Evolutionary conservation across 139 green algal species (phyloP).

Genomic region (Bryopsis sp.): DNA sequence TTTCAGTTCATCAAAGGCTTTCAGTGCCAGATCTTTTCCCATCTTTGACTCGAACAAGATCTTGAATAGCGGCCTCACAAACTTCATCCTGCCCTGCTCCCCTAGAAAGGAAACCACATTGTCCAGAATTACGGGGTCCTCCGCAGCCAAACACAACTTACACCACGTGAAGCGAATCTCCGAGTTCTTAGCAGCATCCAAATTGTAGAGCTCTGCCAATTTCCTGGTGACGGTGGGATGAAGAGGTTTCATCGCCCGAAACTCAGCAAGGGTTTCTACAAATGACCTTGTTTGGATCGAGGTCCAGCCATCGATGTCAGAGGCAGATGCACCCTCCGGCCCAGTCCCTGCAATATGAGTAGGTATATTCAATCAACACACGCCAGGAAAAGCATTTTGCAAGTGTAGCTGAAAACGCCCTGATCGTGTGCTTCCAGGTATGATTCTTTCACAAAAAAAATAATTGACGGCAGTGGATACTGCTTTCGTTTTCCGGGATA

Average conservation of each 20-base stretch:
- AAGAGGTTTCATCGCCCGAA: constrained; percentile 31
- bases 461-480: too few species aligned
- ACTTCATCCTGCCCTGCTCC: constrained; percentile 75
- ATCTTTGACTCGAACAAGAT: constrained; percentile 37
- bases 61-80: constrained; percentile 63
- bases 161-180: constrained; percentile 58
- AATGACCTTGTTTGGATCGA: constrained; percentile 43
- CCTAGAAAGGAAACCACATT: constrained; percentile 40
- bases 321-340: constrained; percentile 19
- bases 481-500: too few species aligned
- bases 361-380: too few species aligned
- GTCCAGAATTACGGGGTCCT: constrained; percentile 41
- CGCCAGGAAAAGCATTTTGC: too few species aligned
- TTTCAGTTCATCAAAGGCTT: constrained; percentile 46
- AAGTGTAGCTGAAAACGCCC: too few species aligned
- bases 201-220: constrained; percentile 48
- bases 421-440: too few species aligned
- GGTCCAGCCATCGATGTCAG: constrained; percentile 54
- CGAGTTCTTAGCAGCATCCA: constrained; percentile 52
- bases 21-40: constrained; percentile 34
- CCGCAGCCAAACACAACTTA: constrained; percentile 52
- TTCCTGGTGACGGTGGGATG: constrained; percentile 27
- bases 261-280: constrained; percentile 56
- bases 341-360: constrained; percentile 23
- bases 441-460: too few species aligned